Base-by-base conservation (phyloP, 2,329 filamentous ascomycete species). In the Paraphoma sp. region DNA sequence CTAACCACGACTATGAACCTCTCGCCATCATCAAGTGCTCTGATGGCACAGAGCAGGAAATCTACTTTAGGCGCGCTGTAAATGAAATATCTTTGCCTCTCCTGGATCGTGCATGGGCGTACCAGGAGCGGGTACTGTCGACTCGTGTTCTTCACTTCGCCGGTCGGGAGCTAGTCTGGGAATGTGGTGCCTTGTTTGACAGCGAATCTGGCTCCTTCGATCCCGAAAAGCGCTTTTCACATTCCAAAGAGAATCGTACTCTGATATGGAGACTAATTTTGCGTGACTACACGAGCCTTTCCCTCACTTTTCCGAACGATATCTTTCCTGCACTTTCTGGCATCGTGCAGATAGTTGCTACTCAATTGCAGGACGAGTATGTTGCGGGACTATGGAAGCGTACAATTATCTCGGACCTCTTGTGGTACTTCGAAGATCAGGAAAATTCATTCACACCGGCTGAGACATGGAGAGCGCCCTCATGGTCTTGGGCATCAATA, bases 111-210 rank as follows among this genome's bases (percentile, higher is more conserved):
- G 62, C 36, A 4, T 64, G 59, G 59, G 59, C 60, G 1, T 51
- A 49, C 16, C 59, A 64, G 47, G 62, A 64, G 45, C 56, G 62
- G 1, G 12, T 63, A 6, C 55, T 66, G 5, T 54, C 63, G n/a
- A 53, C 53, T 10, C 53, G 63, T 2, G 33, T 62, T 2, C 40
- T 68, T n/a, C 57, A 66, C 40, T 66, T 64, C 41, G 48, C 33
- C 6, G 40, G 41, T 1, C 17, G 45, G 3, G 63, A 65, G 46
- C 51, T 65, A 3, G 29, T 54, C n/a, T 65, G 57, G 58, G 58
- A 65, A 46, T 65, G 60, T 29, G 33, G 23, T 6, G 10, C 17
- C 1, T 6, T 3, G 2, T 3, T 38, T 2, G 16, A n/a, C 4
- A 45, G 48, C 10, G 48, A 51, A 29, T 51, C 41, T 23, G 29